These are phyloP conservation scores for Blastobotrys peoriensis DNA, from an alignment of 805 yeast genomes.

Conservation along the genomic window DNA sequence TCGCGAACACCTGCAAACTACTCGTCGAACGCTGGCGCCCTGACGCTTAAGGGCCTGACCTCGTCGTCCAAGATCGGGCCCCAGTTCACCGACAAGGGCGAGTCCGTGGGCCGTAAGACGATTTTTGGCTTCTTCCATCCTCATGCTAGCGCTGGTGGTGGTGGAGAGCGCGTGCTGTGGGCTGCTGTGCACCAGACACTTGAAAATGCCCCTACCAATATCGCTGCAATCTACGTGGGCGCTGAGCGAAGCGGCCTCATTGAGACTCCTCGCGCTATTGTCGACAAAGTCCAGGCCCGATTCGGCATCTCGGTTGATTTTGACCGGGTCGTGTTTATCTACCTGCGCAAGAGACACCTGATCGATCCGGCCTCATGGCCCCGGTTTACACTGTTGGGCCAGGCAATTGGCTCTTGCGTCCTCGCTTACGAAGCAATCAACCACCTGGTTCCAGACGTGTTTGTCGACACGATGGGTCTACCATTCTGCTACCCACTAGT, in stretches of 20 bases:
- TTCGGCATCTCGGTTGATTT: slow-evolving; percentile 47
- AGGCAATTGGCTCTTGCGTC: slow-evolving; percentile 71
- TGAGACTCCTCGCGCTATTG: slow-evolving; percentile 38
- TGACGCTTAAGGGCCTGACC: not conserved
- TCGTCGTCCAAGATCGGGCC: slow-evolving; percentile 5
- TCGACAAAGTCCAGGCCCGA: slow-evolving; percentile 37
- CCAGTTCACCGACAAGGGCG: slow-evolving; percentile 15
- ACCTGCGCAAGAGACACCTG: slow-evolving; percentile 47
- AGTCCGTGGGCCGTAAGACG: slow-evolving; percentile 30
- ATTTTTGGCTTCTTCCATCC: slow-evolving; percentile 93
- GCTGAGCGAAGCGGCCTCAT: slow-evolving; percentile 36
- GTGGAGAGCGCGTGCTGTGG: slow-evolving; percentile 97
- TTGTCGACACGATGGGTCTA: slow-evolving; percentile 90
- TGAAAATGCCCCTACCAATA: slow-evolving; percentile 38
- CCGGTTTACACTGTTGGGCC: slow-evolving; percentile 75
- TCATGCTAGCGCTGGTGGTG: slow-evolving; percentile 93
- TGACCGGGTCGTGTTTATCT: slow-evolving; percentile 54
- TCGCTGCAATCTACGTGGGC: slow-evolving; percentile 70
- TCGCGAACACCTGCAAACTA: not conserved
- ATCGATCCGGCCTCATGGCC: slow-evolving; percentile 75
- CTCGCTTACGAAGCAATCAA: slow-evolving; percentile 66
- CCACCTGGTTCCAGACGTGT: slow-evolving; percentile 73
- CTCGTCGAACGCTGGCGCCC: not conserved
- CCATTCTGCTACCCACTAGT: slow-evolving; percentile 80
- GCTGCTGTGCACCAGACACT: slow-evolving; percentile 77